Evolutionary conservation across 768 basidiomycete species (phyloP), one percentile per base, ranked within the genome.

Genomic region (Dentipellis sp.): DNA sequence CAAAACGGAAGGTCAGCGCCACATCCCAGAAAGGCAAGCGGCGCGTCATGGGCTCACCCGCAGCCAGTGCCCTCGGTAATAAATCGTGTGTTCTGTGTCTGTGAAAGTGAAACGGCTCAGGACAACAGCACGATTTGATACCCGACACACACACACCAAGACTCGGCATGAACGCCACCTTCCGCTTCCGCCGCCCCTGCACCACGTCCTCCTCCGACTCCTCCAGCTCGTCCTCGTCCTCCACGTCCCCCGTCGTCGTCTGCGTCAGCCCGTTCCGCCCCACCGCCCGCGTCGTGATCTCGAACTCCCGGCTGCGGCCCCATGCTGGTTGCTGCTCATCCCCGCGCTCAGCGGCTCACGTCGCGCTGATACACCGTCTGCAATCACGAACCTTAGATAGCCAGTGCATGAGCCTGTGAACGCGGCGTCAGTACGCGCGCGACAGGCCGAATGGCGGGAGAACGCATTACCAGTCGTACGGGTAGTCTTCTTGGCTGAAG

Each of bases 61-160:
- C 58, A 92, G 75, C 90, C 89, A 91, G 65, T 92, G 91, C 52
- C 90, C 90, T 65, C 81, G 82, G 75, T 92, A 92, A 74, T 88
- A 92, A 56, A 92, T 90, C 14, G 88, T 92, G 67, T 92, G 90
- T 7, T 86, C 90, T 0, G 88, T 90, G 65, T 91, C 90, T 91
- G 52, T 7, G 35, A 34, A 51, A 57, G 56, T 49, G 56, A 48
- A 49, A 50, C 49, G 22, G 38, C 56, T 52, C 46, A 49, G 55
- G 54, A 21, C 47, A 6, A n/a, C 45, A 19, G 47, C 40, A 53
- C 53, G 58, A 40, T 56, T 46, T 50, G 58, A 60, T 50, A 45
- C 50, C 49, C 59, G 46, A 63, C 38, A 49, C 58, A 40, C 56
- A 69, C 77, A 60, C 67, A 88, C 88, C 88, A 54, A 88, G 70